Evolutionary conservation across 2,329 filamentous ascomycete genomes (phyloP).

Genomic region (Fusarium sulawesiense): DNA sequence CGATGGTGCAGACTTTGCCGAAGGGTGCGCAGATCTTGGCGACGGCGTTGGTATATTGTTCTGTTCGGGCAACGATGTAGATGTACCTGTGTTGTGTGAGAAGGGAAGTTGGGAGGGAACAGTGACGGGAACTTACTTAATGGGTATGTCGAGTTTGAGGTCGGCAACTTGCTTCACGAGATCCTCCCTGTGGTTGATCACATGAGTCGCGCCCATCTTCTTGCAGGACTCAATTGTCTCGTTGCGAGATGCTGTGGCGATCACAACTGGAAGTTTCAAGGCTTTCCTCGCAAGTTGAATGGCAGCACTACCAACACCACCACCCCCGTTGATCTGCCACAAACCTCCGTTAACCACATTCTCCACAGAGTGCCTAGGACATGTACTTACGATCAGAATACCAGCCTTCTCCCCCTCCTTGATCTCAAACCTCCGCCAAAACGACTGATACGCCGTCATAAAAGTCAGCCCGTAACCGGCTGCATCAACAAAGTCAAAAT

Average conservation of each 20-base stretch:
- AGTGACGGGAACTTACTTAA: not conserved
- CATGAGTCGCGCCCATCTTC: not conserved
- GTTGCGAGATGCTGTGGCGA: not conserved
- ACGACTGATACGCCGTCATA: not conserved
- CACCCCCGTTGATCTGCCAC: not conserved
- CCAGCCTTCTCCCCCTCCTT: not conserved
- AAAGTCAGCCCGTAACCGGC: not conserved
- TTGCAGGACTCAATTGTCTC: not conserved
- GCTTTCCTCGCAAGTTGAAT: not conserved
- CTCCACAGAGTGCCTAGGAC: too few species aligned
- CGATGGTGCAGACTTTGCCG: slow-evolving; percentile 3
- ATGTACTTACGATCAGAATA: not conserved
- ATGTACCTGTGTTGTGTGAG: not conserved
- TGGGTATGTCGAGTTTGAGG: not conserved
- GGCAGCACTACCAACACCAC: slow-evolving; percentile 3
- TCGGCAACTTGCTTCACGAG: not conserved
- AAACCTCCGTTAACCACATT: too few species aligned
- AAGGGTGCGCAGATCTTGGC: slow-evolving; percentile 4
- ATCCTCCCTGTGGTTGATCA: not conserved
- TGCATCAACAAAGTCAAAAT: not conserved
- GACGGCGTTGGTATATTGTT: not conserved
- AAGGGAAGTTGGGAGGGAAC: too few species aligned
- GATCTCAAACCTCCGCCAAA: not conserved
- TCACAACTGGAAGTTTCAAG: not conserved
- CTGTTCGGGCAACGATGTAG: not conserved